phyloP scores from a whole-genome alignment of 495 filamentous ascomycete genomes.

The Hypoxylon crocopeplum region DNA sequence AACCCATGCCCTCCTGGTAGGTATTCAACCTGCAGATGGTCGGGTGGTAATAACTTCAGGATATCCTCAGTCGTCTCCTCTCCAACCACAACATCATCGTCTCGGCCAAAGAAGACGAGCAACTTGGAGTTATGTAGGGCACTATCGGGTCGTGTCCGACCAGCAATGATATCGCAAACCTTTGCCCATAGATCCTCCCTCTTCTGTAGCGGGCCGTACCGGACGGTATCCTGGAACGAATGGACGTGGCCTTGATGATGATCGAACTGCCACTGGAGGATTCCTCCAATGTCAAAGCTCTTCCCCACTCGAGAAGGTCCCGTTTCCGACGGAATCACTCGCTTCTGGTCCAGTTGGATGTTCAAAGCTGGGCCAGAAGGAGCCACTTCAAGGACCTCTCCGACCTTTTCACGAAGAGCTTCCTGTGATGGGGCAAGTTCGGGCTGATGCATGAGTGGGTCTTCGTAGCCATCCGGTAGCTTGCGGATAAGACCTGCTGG shows the following conservation, averaged over 20 bases:
- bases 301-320: conserved; percentile 20
- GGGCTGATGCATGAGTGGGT: too few relatives aligned
- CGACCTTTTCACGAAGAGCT: conserved; percentile 25
- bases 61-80: conserved; percentile 36
- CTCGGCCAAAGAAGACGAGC: conserved; percentile 36
- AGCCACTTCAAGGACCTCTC: conserved; percentile 19
- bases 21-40: conserved; percentile 32
- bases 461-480: too few relatives aligned
- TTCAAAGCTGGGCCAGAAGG: conserved; percentile 14
- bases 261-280: conserved; percentile 44
- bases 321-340: not conserved
- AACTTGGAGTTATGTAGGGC: conserved; percentile 30
- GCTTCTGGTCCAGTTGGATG: conserved; percentile 10
- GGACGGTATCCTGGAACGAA: conserved; percentile 39
- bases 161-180: conserved; percentile 34
- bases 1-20: conserved; percentile 38
- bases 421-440: conserved; percentile 16
- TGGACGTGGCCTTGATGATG: conserved; percentile 40
- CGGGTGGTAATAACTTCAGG: conserved; percentile 23
- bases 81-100: conserved; percentile 30
- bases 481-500: too few relatives aligned
- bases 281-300: conserved; percentile 22
- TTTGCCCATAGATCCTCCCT: conserved; percentile 36
- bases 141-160: conserved; percentile 18
- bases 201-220: conserved; percentile 33